phyloP scores from a whole-genome alignment of 495 filamentous ascomycete genomes.

The Halenospora varia region DNA sequence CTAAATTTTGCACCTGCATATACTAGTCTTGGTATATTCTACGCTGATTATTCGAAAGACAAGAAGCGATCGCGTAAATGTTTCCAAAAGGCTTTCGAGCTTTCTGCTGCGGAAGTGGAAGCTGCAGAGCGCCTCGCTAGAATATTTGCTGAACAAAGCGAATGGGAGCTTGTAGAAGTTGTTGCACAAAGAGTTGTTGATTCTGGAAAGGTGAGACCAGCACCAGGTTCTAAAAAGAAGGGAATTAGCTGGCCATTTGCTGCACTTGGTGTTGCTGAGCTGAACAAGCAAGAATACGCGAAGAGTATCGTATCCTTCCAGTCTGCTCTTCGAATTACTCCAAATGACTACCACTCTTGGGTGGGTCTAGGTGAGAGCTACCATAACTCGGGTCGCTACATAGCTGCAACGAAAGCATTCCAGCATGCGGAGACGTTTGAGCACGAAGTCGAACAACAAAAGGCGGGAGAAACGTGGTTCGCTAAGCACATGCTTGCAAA shows the following conservation, averaged over 20 bases:
- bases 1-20: constrained; percentile 91
- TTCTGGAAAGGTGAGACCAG: constrained; percentile 81
- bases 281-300: constrained; percentile 87
- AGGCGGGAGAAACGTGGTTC: constrained; percentile 73
- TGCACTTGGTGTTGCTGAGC: constrained; percentile 92
- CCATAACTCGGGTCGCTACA: constrained; percentile 86
- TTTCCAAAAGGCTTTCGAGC: constrained; percentile 95
- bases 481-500: constrained; percentile 97
- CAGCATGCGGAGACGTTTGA: constrained; percentile 72
- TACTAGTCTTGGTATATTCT: constrained; percentile 92
- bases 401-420: constrained; percentile 90
- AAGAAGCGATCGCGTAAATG: constrained; percentile 79
- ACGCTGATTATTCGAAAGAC: constrained; percentile 85
- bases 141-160: constrained; percentile 79
- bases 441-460: constrained; percentile 41
- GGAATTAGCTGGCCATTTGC: constrained; percentile 94
- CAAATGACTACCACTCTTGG: constrained; percentile 89
- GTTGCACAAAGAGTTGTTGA: constrained; percentile 89
- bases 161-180: constrained; percentile 95
- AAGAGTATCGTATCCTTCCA: constrained; percentile 90
- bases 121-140: constrained; percentile 84
- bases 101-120: constrained; percentile 81
- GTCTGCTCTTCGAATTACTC: constrained; percentile 76
- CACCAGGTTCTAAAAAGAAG: constrained; percentile 86
- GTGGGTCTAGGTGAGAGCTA: constrained; percentile 95